phyloP scores from a whole-genome alignment of 352 stramenopile genomes.

The Pythium utonaiense region DNA sequence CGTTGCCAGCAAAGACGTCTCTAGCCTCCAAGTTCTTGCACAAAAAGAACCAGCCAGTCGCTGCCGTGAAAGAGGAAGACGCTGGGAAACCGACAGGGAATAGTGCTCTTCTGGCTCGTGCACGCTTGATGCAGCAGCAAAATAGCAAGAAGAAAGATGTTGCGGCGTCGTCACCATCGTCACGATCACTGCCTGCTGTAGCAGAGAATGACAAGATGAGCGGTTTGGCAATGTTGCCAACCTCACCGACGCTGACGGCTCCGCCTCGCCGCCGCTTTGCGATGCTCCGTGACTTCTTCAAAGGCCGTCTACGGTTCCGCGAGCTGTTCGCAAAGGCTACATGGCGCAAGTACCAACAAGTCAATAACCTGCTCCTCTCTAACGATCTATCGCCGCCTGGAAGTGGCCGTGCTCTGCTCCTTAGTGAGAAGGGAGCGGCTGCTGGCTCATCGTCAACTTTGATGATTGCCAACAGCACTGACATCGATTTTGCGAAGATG shows the following conservation, averaged over 20 bases:
- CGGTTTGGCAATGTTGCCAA: constrained; percentile 17
- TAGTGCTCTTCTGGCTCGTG: constrained; percentile 14
- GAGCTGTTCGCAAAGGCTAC: constrained; percentile 45
- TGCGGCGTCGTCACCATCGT: background rate
- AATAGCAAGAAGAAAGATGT: constrained; percentile 15
- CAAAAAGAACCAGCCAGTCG: constrained; percentile 13
- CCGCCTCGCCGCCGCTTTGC: constrained; percentile 24
- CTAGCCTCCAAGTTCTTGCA: constrained; percentile 25
- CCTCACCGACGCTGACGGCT: background rate
- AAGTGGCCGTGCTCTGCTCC: constrained; percentile 16
- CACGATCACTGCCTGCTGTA: background rate
- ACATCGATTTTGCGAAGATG: constrained; percentile 68
- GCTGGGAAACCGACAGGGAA: background rate
- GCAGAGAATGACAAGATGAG: constrained; percentile 11
- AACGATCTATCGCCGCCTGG: constrained; percentile 15
- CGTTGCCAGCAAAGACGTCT: constrained; percentile 51
- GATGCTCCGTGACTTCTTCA: constrained; percentile 36
- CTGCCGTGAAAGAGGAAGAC: background rate
- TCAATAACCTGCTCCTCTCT: constrained; percentile 8
- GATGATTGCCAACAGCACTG: constrained; percentile 14
- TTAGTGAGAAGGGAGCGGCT: background rate
- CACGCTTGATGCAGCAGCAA: constrained; percentile 19
- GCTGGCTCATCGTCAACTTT: constrained; percentile 2
- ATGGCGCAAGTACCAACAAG: constrained; percentile 60
- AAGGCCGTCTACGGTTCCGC: constrained; percentile 27